Evolutionary conservation across 306 rosid species (phyloP), one percentile per base, ranked within the genome.

Genomic region (Quercus suber): DNA sequence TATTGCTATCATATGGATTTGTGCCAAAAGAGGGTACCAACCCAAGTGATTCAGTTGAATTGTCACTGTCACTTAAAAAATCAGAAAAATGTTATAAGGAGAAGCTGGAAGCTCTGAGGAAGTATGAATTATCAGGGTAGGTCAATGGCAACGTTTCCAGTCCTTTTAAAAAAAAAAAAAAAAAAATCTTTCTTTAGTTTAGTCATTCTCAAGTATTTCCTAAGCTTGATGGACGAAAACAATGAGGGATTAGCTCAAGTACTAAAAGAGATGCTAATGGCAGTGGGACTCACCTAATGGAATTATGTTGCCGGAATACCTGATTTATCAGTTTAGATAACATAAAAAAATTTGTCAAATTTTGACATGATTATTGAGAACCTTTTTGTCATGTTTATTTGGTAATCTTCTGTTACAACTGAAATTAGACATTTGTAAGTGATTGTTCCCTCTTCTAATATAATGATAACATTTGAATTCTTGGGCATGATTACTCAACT

Each of bases 1-100:
- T 91, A 52, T 85, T 95, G 87, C 81, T 95, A 27, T 95, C 99
- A 8, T 95, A 95, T 73, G 97, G 99, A 12, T 94, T 92, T 93
- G 98, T 92, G 74, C 97, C 97, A 41, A 91, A 84, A 84, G 97
- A 92, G 87, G 99, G 99, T 10, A 87, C 92, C 67, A 95, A 95
- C 84, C 96, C 98, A 60, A 80, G 89, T 63, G 99, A 92, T 83
- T 91, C 97, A 10, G 99, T 93, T 81, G 97, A 92, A 90, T 80
- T 95, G 78, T 72, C 89, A 80, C 79, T 92, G 56, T 90, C 97
- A 11, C 90, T 95, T 59, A 55, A 79, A 63, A 91, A 95, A 88
- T 87, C 94, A 12, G 99, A 95, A 74, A 87, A 69, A 43, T 86
- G 92, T 80, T 95, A 89, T 18, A 52, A 79, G 75, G 93, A 95